Evolutionary conservation across 306 rosid genomes (phyloP).

Genomic region (Quercus dentata): DNA sequence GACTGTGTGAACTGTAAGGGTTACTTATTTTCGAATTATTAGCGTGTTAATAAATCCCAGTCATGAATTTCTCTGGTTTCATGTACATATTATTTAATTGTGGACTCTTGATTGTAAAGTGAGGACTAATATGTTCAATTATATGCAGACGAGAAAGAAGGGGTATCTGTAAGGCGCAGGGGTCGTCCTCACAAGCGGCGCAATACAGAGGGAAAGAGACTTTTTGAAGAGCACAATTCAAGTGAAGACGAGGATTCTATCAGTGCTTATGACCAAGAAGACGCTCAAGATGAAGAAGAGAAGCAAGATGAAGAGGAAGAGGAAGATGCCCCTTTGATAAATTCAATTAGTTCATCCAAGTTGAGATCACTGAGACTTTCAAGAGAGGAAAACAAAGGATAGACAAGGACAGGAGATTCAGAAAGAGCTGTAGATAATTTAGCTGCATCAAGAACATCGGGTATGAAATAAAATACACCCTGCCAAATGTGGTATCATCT

Average conservation of each 20-base stretch:
- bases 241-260: slow-evolving; percentile 90
- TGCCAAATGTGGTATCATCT: not conserved
- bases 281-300: slow-evolving; percentile 53
- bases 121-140: slow-evolving; percentile 10
- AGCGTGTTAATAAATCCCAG: not conserved
- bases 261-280: slow-evolving; percentile 73
- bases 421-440: slow-evolving; percentile 41
- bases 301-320: slow-evolving; percentile 62
- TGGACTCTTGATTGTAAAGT: not conserved
- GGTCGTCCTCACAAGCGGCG: slow-evolving; percentile 85
- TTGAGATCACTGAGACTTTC: slow-evolving; percentile 66
- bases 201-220: slow-evolving; percentile 65
- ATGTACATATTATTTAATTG: not conserved
- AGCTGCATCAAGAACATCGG: slow-evolving; percentile 55
- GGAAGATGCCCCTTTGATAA: slow-evolving; percentile 74
- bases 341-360: slow-evolving; percentile 71
- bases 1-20: not conserved
- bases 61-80: not conserved
- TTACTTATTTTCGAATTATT: not conserved
- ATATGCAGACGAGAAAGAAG: slow-evolving; percentile 81
- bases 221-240: slow-evolving; percentile 75
- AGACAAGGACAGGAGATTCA: slow-evolving; percentile 34
- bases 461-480: slow-evolving; percentile 15
- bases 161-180: slow-evolving; percentile 58
- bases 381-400: slow-evolving; percentile 56